Conservation (phyloP, 306 rosid genomes). For the Ceratonia siliqua region DNA sequence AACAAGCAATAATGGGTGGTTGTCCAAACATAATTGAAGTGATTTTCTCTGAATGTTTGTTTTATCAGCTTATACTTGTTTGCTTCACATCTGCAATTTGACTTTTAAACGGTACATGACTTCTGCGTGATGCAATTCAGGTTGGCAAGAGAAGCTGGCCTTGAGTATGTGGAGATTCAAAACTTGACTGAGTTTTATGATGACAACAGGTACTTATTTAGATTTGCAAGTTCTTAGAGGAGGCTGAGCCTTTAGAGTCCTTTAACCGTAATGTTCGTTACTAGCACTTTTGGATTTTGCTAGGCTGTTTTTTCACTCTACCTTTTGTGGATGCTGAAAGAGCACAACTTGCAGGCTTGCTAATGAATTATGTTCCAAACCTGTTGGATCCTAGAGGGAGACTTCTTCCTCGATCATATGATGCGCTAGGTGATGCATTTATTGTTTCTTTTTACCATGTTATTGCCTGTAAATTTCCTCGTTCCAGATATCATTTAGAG, state of each 20-base stretch:
- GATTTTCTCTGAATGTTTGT: not conserved
- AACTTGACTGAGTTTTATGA: conserved; percentile 90
- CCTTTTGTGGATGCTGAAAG: conserved; percentile 46
- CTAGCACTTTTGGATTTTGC: conserved; percentile 18
- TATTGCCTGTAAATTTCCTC: not conserved
- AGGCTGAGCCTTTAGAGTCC: conserved; percentile 15
- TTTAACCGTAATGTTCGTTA: conserved; percentile 18
- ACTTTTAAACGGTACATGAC: conserved; percentile 13
- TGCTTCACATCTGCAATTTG: conserved; percentile 8
- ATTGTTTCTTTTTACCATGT: conserved; percentile 8
- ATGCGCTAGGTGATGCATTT: conserved; percentile 69
- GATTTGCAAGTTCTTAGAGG: not conserved
- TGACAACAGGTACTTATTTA: conserved; percentile 73
- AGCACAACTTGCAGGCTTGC: conserved; percentile 77
- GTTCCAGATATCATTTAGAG: conserved; percentile 16
- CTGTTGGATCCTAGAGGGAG: conserved; percentile 86
- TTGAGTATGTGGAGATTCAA: conserved; percentile 93
- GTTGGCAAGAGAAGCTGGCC: conserved; percentile 98
- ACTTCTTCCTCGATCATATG: conserved; percentile 92
- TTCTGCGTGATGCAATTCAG: conserved; percentile 47
- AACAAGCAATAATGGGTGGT: not conserved
- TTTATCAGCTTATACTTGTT: conserved; percentile 7
- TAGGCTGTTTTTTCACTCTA: conserved; percentile 29
- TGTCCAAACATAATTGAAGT: not conserved
- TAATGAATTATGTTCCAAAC: conserved; percentile 63